Conservation (phyloP, 2,329 filamentous ascomycete genomes). For the Penicillium sp. region DNA sequence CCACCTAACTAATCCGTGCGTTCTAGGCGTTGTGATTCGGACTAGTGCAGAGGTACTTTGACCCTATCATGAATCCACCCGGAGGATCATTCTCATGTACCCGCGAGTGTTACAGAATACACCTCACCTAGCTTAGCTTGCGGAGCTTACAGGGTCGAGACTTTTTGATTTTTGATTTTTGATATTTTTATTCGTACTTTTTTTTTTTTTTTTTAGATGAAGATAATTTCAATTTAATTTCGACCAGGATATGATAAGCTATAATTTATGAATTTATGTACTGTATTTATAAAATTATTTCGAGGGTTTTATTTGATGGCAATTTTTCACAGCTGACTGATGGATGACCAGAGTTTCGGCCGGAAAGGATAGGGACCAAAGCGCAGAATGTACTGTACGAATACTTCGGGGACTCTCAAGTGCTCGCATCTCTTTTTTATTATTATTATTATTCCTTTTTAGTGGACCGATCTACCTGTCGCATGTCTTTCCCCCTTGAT, state of each 20-base stretch:
- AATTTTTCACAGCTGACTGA: slow-evolving; percentile 1
- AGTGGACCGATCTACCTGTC: background rate
- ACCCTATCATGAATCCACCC: slow-evolving; percentile 1
- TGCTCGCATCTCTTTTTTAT: background rate
- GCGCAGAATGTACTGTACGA: slow-evolving; percentile 11
- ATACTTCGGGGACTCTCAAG: background rate
- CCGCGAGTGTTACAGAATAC: slow-evolving; percentile 4
- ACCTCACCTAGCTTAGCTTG: background rate
- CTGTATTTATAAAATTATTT: too few species aligned
- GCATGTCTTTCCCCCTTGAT: background rate
- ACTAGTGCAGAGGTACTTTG: slow-evolving; percentile 7
- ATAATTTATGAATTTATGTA: too few species aligned
- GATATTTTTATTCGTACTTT: too few species aligned
- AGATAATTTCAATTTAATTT: background rate
- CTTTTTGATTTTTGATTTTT: too few species aligned
- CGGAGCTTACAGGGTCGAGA: background rate
- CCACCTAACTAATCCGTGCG: slow-evolving; percentile 16
- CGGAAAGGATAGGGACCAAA: slow-evolving; percentile 8
- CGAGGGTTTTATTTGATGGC: too few species aligned
- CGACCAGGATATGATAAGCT: too few species aligned
- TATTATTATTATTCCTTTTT: background rate
- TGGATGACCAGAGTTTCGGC: slow-evolving; percentile 6
- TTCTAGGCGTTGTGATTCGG: slow-evolving; percentile 16
- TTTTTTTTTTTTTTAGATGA: background rate
- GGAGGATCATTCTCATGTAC: background rate